Base-by-base conservation (phyloP, 768 basidiomycete genomes). In the Termitomyces sp. region DNA sequence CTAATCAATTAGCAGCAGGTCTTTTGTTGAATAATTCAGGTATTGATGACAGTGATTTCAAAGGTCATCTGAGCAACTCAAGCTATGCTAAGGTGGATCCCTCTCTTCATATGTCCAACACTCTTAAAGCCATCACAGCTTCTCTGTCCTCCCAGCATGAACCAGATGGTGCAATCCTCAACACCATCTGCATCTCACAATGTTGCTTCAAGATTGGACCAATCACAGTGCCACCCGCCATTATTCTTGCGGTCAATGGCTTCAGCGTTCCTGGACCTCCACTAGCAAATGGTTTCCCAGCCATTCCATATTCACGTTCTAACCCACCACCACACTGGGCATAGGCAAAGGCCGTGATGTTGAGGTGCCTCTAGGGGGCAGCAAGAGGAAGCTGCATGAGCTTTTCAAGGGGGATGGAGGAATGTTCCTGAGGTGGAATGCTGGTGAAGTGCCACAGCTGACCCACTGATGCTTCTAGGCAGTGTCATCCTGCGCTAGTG, bases 31-130 rank as follows among this genome's bases (percentile, higher is more conserved):
- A 13, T 5, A 4, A 9, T 13, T 37, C 54, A 88, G 87, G 77
- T 56, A 62, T 85, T 7, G 89, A 92, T 60, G 90, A 92, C 45
- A 78, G 80, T 44, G 91, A 93, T 69, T 85, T 85, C 64, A 83
- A 88, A 65, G 67, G 79, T 13, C 90, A 93, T 65, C 75, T 92
- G 57, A 90, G 88, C 68, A 93, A 93, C 65, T 90, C 90, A 0
- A 86, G 83, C 53, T 93, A 92, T 60, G 81, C 87, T 4, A 91
- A 90, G 77, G 87, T 82, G 56, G 15, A 22, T 37, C 3, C 55
- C 2, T 69, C 71, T 12, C 66, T 75, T 36, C 69, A 68, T 4
- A 58, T 64, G 42, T 59, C 42, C 10, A 42, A 59, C 1, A 70
- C 70, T 5, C 69, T 76, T 29, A 70, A 72, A 29, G 70, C 72